Evolutionary conservation across 306 rosid genomes (phyloP).

Genomic region (Sicyos baderoa): DNA sequence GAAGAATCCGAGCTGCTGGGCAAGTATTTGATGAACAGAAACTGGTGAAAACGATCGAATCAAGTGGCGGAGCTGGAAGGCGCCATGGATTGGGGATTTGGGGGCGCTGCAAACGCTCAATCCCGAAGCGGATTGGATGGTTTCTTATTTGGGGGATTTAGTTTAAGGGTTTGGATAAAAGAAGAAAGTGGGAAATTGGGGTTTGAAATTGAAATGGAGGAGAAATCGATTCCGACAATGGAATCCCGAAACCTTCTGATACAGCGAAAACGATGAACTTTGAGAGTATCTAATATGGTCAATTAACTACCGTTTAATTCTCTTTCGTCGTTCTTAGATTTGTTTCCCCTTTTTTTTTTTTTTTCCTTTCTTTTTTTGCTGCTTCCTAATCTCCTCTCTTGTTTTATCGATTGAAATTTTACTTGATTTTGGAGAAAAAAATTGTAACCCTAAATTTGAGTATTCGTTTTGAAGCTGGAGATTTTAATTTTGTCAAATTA

Average conservation of each 20-base stretch:
- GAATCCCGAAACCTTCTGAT: slow-evolving; percentile 12
- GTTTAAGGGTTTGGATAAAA: not conserved
- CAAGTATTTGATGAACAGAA: too few species aligned
- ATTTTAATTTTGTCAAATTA: too few species aligned
- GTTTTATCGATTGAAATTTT: not conserved
- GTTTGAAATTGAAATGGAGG: not conserved
- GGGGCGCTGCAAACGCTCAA: too few species aligned
- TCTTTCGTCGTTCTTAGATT: not conserved
- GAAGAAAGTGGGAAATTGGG: not conserved
- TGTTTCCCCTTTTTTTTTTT: not conserved
- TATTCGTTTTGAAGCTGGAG: too few species aligned
- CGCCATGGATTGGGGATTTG: too few species aligned
- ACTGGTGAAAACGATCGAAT: too few species aligned
- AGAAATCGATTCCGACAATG: slow-evolving; percentile 6
- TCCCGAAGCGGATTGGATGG: too few species aligned
- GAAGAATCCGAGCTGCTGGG: too few species aligned
- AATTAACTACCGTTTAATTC: slow-evolving; percentile 1
- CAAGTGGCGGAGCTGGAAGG: too few species aligned
- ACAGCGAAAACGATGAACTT: slow-evolving; percentile 13
- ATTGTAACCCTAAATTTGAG: not conserved
- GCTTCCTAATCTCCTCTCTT: too few species aligned
- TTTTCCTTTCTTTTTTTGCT: too few species aligned
- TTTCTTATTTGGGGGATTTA: not conserved
- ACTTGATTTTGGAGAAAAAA: not conserved
- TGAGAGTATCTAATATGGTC: not conserved